Evolutionary conservation across 208 protist species (phyloP), one percentile per base, ranked within the genome.

Genomic region (Phytomonas sp.): DNA sequence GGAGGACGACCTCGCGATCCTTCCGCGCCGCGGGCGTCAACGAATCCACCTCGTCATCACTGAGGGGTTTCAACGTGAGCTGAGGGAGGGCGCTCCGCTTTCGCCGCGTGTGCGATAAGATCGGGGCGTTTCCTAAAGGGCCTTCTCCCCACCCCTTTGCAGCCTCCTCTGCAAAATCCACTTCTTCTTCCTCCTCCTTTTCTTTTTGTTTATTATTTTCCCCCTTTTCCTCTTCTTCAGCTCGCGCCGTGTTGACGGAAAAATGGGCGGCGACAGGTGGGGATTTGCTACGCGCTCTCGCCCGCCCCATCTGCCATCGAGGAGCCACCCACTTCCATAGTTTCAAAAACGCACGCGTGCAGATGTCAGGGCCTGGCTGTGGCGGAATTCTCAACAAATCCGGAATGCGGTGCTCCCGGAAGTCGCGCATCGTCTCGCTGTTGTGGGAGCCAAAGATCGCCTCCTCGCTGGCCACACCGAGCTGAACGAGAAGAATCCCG

Each of bases 1-100:
- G 72, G n/a, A 92, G 72, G 29, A 93, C 32, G 70, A 82, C 84
- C 31, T 60, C 77, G 9, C 90, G 85, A n/a, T 96, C 81, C 43
- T 74, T 80, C 20, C 66, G 68, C 56, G 88, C 89, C 4, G 43
- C 67, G 2, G 74, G 61, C 30, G 86, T 84, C 20, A 93, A 73
- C 28, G 68, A 53, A 5, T 63, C 67, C 28, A 78, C 79, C 30
- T 72, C 72, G n/a, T 70, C 70, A 66, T 87, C 77, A 23, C 64
- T 68, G 33, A 95, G 60, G 36, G 78, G 46, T 20, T 74, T 63
- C 75, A 90, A 78, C 33, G 71, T 37, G 61, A 40, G 28, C 56
- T 11, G 46, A 20, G 23, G 15, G 61, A 13, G n/a, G 60, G 23
- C 56, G 29, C 60, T 23, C 66, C 32, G 33, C 31, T 37, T 29